Base-by-base conservation (phyloP, 1,139 yeast species). In the Scheffersomyces titani region DNA sequence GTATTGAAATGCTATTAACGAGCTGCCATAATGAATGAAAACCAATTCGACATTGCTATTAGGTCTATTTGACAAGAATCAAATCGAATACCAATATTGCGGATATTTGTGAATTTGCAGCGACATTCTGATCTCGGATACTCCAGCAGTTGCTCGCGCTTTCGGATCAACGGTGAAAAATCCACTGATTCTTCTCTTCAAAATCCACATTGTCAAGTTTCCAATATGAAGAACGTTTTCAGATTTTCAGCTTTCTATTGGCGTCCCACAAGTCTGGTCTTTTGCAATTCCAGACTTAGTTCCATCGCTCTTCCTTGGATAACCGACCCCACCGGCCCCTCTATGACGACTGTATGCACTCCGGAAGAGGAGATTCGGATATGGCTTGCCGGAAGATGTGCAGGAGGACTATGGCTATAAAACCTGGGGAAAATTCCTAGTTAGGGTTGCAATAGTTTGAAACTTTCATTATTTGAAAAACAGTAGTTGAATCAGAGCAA, bases 301-400 rank as follows among this genome's bases (percentile, higher is more conserved):
- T 30, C 40, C 40, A 30, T 4, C 16, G 9, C 40, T 30, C 16
- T 9, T 30, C 40, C 40, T 30, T 30, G 40, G 40, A 30, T 30
- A 30, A 30, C 40, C 40, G 40, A 30, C 49, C 20, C 49, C 22
- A 46, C 49, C 49, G 49, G 49, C 22, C 49, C 49, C 49, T 46
- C 24, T 13, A 5, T 46, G 22, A 19, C 22, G 24, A 1, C n/a
- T 46, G n/a, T 46, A 46, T 22, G 22, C 49, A 46, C 24, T 20
- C 49, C 13, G 9, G 18, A n/a, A 20, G 19, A 22, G 20, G 49
- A 22, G 22, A 22, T n/a, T 46, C 49, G 49, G 49, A 46, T 46
- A 46, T 46, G 49, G 49, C 24, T 46, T 46, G 49, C 49, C 49
- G 49, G 49, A 22, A 5, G 13, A 19, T 22, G n/a, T 46, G 22